A percentile compares a stretch with the other conserved stretches of the same genome.
These are phyloP conservation scores for Rosa hybrid DNA, from an alignment of 331 rosid species.

Conservation along the genomic window DNA sequence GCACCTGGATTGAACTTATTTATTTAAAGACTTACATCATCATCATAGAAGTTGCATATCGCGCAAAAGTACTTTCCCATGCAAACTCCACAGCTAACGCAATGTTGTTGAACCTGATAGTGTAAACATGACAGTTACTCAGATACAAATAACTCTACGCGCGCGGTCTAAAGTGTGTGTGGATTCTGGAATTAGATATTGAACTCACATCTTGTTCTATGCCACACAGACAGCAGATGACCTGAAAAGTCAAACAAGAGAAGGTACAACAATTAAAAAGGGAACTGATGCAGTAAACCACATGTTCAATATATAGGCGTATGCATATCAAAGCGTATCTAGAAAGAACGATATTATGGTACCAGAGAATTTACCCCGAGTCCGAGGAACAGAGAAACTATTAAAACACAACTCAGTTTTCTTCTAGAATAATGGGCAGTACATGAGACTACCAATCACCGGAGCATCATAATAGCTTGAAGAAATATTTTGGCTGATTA, in stretches of 20 bases:
- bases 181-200: neutral
- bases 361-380: too few relatives aligned
- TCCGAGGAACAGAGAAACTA: too few relatives aligned
- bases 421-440: too few relatives aligned
- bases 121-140: neutral
- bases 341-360: too few relatives aligned
- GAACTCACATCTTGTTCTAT: slow-evolving; percentile 78
- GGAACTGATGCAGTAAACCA: too few relatives aligned
- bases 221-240: slow-evolving; percentile 67
- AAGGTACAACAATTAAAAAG: neutral
- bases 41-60: slow-evolving; percentile 40
- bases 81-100: slow-evolving; percentile 37
- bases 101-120: slow-evolving; percentile 39
- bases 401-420: too few relatives aligned
- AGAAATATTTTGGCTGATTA: too few relatives aligned
- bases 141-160: neutral
- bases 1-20: neutral
- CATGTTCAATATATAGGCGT: too few relatives aligned
- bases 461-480: too few relatives aligned
- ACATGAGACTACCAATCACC: too few relatives aligned
- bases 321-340: too few relatives aligned
- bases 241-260: slow-evolving; percentile 42
- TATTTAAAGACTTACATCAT: slow-evolving; percentile 27
- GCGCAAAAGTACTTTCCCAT: slow-evolving; percentile 41
- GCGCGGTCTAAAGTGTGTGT: neutral